Evolutionary conservation across 805 yeast genomes (phyloP).

Genomic region (Starmerella tilneyi): DNA sequence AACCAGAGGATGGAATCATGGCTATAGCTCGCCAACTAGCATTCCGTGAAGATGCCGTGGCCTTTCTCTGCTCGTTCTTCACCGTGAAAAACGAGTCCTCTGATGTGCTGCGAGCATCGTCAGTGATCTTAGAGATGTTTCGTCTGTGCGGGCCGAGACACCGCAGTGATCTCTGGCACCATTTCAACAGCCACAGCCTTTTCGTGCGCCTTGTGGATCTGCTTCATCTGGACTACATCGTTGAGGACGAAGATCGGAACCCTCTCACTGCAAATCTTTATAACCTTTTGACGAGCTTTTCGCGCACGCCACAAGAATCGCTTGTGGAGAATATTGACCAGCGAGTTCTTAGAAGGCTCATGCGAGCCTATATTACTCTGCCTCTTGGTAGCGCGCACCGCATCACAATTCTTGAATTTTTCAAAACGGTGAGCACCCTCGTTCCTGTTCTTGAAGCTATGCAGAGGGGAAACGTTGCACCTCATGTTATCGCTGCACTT

Average conservation of each 20-base stretch:
- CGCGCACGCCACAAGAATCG: slow-evolving; percentile 39
- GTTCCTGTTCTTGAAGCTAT: slow-evolving; percentile 27
- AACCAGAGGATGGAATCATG: slow-evolving; percentile 9
- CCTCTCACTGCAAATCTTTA: slow-evolving; percentile 19
- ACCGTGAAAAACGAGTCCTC: not conserved
- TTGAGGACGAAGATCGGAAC: slow-evolving; percentile 4
- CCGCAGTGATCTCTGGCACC: slow-evolving; percentile 24
- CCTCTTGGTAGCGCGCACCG: slow-evolving; percentile 30
- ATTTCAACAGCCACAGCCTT: slow-evolving; percentile 19
- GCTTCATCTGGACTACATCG: slow-evolving; percentile 11
- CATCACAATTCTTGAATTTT: slow-evolving; percentile 37
- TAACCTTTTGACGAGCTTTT: slow-evolving; percentile 26
- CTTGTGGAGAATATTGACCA: slow-evolving; percentile 27
- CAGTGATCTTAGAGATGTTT: slow-evolving; percentile 19
- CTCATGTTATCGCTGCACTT: slow-evolving; percentile 34
- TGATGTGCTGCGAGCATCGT: slow-evolving; percentile 13
- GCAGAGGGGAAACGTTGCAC: slow-evolving; percentile 35
- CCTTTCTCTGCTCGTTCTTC: slow-evolving; percentile 17
- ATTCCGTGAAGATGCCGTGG: slow-evolving; percentile 21
- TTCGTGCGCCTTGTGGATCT: slow-evolving; percentile 15
- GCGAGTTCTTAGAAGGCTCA: slow-evolving; percentile 32
- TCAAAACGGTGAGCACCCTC: slow-evolving; percentile 30
- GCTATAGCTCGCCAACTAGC: slow-evolving; percentile 21
- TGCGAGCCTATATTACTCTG: slow-evolving; percentile 25
- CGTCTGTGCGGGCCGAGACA: slow-evolving; percentile 23